phyloP scores from a whole-genome alignment of 164 flowering plant species.

The Umbellularia californica region DNA sequence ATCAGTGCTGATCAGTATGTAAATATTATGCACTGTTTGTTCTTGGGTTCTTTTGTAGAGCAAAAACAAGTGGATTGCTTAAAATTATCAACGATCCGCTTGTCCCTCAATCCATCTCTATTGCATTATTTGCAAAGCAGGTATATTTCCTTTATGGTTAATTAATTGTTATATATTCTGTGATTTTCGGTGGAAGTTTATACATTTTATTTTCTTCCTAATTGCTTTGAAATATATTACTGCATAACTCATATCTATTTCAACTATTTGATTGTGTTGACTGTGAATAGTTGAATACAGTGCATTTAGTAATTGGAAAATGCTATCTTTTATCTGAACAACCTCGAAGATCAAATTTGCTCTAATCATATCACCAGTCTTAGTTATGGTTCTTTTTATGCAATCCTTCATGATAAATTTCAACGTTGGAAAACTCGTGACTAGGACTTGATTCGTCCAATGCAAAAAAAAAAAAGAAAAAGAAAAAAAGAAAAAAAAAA shows the following conservation, averaged over 20 bases:
- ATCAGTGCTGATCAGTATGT: no score
- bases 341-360: background rate
- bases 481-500: no score
- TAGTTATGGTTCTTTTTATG: background rate
- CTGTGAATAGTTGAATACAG: background rate
- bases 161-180: background rate
- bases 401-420: background rate
- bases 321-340: background rate
- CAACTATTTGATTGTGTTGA: background rate
- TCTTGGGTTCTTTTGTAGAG: slow-evolving; percentile 29
- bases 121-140: slow-evolving; percentile 72
- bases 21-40: no score
- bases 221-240: background rate
- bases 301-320: background rate
- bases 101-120: slow-evolving; percentile 63
- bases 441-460: no score
- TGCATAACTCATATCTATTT: background rate
- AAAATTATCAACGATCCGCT: slow-evolving; percentile 49
- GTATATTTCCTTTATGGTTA: slow-evolving; percentile 22
- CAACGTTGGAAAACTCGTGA: background rate
- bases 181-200: background rate
- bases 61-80: slow-evolving; percentile 56
- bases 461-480: no score
- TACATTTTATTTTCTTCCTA: background rate
- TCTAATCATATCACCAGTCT: background rate